Base-by-base conservation (phyloP, 176 grass and related monocot species). In the Thinopyrum elongatum region DNA sequence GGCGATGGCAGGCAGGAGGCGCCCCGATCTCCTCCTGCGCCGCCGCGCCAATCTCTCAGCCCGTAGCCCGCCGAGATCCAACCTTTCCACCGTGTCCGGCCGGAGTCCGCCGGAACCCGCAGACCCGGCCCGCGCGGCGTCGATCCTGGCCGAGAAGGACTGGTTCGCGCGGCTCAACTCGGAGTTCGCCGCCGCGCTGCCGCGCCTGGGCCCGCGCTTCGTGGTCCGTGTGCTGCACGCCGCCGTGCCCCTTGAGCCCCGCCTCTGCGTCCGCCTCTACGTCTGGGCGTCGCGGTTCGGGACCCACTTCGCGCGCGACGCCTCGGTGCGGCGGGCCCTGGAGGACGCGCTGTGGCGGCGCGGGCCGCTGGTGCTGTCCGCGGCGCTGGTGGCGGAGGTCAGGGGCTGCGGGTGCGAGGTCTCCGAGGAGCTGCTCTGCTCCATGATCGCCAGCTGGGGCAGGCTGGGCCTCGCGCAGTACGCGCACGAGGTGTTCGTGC, bases 401-500 rank as follows among this genome's bases (percentile, higher is more conserved):
- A 91, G 62, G 27, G 86, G 63, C 0, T 93, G 55, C 61, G 87
- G 95, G 10, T 97, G 87, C 80, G 70, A 83, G 65, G 61, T 97
- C 65, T 90, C 92, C 8, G 92, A 97, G 89, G 88, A 95, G 28
- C 68, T 89, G 19, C 74, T 97, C 33, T 97, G 92, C 80, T 78
- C 68, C 39, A 81, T 97, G 87, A 86, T 97, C 34, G 84, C 78
- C 11, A 95, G 87, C 84, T 95, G 95, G 95, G 92, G 92, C 22
- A 80, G 57, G 59, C 70, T 97, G 21, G 95, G 92, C 25, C 90
- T 97, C 22, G 86, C 90, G 19, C 83, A 82, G 30, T 95, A 97
- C 79, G 92, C 90, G 8, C 90, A 91, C 81, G 92, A 97, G 65
- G 85, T 97, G 83, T 97, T 97, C 64, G 95, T 81, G 76, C 89